A percentile compares a stretch with the other conserved stretches of the same genome.
Evolutionary conservation across 805 yeast species (phyloP).

Genomic region (Starmera caribaea): DNA sequence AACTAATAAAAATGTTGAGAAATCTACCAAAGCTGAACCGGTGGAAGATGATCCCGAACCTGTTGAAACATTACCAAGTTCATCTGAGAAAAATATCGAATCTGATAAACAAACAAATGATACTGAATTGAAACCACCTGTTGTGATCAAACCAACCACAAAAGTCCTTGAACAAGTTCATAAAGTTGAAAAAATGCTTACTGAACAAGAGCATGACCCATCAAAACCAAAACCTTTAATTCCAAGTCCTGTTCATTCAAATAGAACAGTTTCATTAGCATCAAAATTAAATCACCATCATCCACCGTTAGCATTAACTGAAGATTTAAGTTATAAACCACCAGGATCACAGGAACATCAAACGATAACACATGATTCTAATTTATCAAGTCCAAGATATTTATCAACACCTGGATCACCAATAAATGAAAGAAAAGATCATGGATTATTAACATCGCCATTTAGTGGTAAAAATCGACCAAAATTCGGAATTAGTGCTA

Average conservation of each 20-base stretch:
- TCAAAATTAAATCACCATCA: neutral
- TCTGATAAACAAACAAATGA: neutral
- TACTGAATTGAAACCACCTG: too few relatives aligned
- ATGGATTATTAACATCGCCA: neutral
- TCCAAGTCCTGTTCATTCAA: neutral
- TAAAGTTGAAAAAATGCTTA: conserved; percentile 21
- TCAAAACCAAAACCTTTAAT: conserved; percentile 7
- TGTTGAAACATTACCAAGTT: neutral
- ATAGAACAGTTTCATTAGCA: neutral
- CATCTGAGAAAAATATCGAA: neutral
- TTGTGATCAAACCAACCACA: neutral
- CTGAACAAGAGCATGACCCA: conserved; percentile 7
- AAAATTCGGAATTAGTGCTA: conserved; percentile 17
- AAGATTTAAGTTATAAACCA: neutral
- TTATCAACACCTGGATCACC: conserved; percentile 3
- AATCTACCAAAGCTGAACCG: too few relatives aligned
- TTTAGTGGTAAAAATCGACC: conserved; percentile 1
- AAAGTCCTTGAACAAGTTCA: conserved; percentile 21
- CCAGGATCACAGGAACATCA: neutral
- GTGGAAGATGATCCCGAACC: too few relatives aligned
- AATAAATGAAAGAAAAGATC: conserved; percentile 3
- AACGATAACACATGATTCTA: too few relatives aligned
- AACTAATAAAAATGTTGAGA: neutral
- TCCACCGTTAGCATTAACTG: neutral
- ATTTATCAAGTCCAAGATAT: conserved; percentile 1